Percentiles rank a stretch among this genome's conserved stretches.
Evolutionary conservation across 2,329 filamentous ascomycete species (phyloP).

Genomic region (Pseudogymnoascus sp.): DNA sequence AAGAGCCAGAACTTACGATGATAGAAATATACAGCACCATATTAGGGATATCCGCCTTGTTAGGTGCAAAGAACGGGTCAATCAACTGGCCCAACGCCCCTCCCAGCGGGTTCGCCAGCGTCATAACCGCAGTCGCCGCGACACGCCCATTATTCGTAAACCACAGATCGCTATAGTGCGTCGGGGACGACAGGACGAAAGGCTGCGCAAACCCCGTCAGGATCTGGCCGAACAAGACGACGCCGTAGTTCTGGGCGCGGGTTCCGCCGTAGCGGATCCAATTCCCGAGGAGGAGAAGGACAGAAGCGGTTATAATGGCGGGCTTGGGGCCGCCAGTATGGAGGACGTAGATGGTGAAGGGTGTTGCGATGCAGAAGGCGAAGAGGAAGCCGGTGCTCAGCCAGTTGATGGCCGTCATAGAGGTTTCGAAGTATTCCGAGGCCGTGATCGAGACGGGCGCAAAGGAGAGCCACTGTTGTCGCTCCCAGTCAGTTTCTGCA

Average conservation of each 20-base stretch:
- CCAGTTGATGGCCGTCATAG: slow-evolving; percentile 80
- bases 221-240: slow-evolving; percentile 86
- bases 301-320: slow-evolving; percentile 64
- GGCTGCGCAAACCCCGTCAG: slow-evolving; percentile 83
- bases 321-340: slow-evolving; percentile 68
- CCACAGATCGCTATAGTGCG: slow-evolving; percentile 89
- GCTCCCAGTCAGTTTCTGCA: neutral
- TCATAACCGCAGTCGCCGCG: slow-evolving; percentile 76
- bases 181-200: slow-evolving; percentile 82
- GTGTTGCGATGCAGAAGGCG: slow-evolving; percentile 65
- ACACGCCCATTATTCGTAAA: slow-evolving; percentile 80
- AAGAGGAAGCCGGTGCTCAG: slow-evolving; percentile 82
- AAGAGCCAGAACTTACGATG: slow-evolving; percentile 49
- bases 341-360: slow-evolving; percentile 66
- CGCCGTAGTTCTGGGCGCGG: slow-evolving; percentile 50
- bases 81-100: slow-evolving; percentile 83
- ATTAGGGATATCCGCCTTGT: slow-evolving; percentile 57
- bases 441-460: slow-evolving; percentile 70
- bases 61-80: slow-evolving; percentile 62
- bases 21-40: slow-evolving; percentile 82
- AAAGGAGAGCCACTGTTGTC: slow-evolving; percentile 78
- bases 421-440: slow-evolving; percentile 66
- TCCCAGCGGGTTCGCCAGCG: slow-evolving; percentile 81
- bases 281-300: slow-evolving; percentile 72
- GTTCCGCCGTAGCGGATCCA: slow-evolving; percentile 82